Base-by-base conservation (phyloP, 441 rosid genomes). In the Gossypium trilobum region DNA sequence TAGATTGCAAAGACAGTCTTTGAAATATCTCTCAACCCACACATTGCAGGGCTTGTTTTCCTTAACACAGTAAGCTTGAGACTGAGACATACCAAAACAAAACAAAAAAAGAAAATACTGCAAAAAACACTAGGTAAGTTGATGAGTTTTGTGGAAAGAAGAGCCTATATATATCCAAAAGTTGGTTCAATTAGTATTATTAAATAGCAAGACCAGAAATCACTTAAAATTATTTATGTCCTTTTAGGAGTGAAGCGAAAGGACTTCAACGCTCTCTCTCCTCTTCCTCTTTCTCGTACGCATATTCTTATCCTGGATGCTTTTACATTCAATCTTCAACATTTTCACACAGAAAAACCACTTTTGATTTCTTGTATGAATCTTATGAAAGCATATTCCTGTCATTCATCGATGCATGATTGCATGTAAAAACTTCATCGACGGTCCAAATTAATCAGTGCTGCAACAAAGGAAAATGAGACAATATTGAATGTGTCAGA, bases 1-100 rank as follows among this genome's bases (percentile, higher is more conserved):
- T 52, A 76, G 27, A 78, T 85, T 86, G 82, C 97, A 92, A 0
- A 92, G 89, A 73, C 97, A 92, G 68, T 92, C 97, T 67, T 83
- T 84, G 81, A 92, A 90, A 74, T 89, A 84, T 63, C 60, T 89
- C 82, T 87, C 75, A 0, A 87, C 89, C 97, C 97, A 90, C 2
- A 73, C 22, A 17, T 87, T 85, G 63, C 97, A 92, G 13, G 84
- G 64, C 80, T 85, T 90, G 72, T 82, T 64, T 77, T 92, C 90
- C 58, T 77, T 85, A 0, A 75, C 62, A 51, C 96, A 88, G 65
- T 87, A 87, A 11, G 80, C 79, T 14, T 54, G 3, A 29, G 83
- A 76, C 82, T 82, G 82, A 73, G 39, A 33, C 39, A 33, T 33
- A 33, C 39, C 39, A 33, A 33, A 33, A 33, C 39, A 33, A 33